Conservation (phyloP, 2,329 filamentous ascomycete species). For the Colletotrichum aenigma region DNA sequence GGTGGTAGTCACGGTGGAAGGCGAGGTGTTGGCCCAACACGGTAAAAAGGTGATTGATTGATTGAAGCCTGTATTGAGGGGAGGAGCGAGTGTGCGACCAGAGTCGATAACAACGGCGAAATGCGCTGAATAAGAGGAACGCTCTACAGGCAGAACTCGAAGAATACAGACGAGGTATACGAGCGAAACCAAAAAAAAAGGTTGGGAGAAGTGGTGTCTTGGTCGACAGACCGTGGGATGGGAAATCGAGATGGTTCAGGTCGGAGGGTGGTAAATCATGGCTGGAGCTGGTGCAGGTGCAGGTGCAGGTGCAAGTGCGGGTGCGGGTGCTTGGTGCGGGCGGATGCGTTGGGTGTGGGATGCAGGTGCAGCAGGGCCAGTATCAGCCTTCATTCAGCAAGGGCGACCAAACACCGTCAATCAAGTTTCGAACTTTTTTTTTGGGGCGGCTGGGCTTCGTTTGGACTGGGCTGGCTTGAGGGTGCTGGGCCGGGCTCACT, state of each 20-base stretch:
- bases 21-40: neutral
- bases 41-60: neutral
- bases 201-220: neutral
- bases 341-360: neutral
- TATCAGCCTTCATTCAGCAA: neutral
- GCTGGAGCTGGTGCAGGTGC: neutral
- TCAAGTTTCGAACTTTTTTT: neutral
- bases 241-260: neutral
- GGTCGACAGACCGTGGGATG: neutral
- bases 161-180: conserved; percentile 16
- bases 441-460: neutral
- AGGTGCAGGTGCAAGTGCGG: neutral
- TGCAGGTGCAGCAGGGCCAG: neutral
- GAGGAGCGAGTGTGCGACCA: conserved; percentile 1
- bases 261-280: neutral
- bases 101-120: neutral
- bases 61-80: neutral
- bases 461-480: neutral
- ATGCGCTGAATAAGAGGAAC: neutral
- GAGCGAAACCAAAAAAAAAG: neutral
- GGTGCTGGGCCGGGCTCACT: neutral
- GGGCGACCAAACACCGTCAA: neutral
- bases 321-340: neutral
- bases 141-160: neutral
- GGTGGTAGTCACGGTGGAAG: neutral